A percentile compares a stretch with the other conserved stretches of the same genome.
phyloP scores from a whole-genome alignment of 2,329 filamentous ascomycete genomes.

The Endocalyx cinctus region DNA sequence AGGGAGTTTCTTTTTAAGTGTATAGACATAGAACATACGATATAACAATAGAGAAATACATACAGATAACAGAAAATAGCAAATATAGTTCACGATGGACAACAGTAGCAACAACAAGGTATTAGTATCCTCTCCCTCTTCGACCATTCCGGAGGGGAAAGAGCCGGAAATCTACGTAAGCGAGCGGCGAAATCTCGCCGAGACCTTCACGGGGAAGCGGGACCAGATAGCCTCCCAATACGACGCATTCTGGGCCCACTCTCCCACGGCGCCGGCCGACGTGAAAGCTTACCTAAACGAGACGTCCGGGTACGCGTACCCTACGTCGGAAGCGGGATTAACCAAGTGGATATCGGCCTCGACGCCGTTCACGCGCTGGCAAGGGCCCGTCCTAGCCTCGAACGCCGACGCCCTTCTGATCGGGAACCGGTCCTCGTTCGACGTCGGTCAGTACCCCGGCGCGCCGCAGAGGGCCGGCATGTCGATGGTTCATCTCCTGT shows the following conservation, averaged over 20 bases:
- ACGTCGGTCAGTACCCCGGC: slow-evolving; percentile 11
- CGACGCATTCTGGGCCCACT: slow-evolving; percentile 6
- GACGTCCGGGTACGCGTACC: slow-evolving; percentile 4
- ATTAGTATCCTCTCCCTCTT: no score
- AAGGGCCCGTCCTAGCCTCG: slow-evolving; percentile 1
- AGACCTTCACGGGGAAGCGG: slow-evolving; percentile 9
- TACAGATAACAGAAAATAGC: no score
- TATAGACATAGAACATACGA: no score
- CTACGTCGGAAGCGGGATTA: neutral
- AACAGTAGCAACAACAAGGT: no score
- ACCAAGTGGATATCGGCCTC: slow-evolving; percentile 11
- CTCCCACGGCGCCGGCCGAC: slow-evolving; percentile 9
- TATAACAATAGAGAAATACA: no score
- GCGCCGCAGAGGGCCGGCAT: slow-evolving; percentile 11
- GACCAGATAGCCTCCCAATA: slow-evolving; percentile 8
- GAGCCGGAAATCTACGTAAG: neutral
- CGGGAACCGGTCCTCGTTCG: slow-evolving; percentile 16
- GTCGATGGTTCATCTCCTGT: slow-evolving; percentile 19
- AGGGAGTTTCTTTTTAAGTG: no score
- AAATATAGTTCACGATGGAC: no score
- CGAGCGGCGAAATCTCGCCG: slow-evolving; percentile 2
- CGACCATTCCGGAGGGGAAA: no score
- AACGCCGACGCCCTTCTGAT: slow-evolving; percentile 8
- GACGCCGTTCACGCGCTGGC: slow-evolving; percentile 11
- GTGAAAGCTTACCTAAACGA: slow-evolving; percentile 8